Base-by-base conservation (phyloP, 2,329 filamentous ascomycete genomes). In the Alternaria brassicicola region DNA sequence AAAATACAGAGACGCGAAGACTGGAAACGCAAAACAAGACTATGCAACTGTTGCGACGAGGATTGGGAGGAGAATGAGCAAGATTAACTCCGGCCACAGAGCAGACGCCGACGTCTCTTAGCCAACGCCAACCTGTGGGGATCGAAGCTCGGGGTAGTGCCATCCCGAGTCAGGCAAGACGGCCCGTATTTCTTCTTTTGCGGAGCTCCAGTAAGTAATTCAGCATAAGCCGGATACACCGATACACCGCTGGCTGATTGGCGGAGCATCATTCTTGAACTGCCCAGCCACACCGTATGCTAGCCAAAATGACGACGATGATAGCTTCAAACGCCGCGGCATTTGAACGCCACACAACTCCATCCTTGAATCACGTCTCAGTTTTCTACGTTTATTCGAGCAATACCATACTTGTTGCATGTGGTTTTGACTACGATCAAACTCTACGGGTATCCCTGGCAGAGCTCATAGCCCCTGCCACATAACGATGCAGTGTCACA, bases 131-230 rank as follows among this genome's bases (percentile, higher is more conserved):
- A 50, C 46, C 52, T 43, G 59, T 58, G 68, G 65, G 63, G 67
- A 46, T 41, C 41, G 41, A 47, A 62, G 47, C 57, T 71, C 67
- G 67, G 69, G 67, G 59, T 66, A 64, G 65, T 63, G 43, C 42
- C 30, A 25, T 45, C 47, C 70, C 68, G 68, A 71, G 64, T 58
- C 23, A 61, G 63, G 70, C 61, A 71, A 60, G 62, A 55, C 67
- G 55, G 55, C 47, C 68, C 68, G 67, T 50, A 46, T 59, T 67
- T 49, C 68, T 70, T 36, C 51, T 57, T 67, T 61, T 17, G 60
- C 48, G 13, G 19, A 39, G 26, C 6, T 12, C 15, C 43, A 31
- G 28, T 23, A 25, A 30, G 39, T 57, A n/a, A n/a, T n/a, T n/a
- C n/a, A n/a, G n/a, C n/a, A n/a, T n/a, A 52, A 57, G 54, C 54